phyloP scores from a whole-genome alignment of 441 rosid genomes.

The Pelargonium fulgidum region DNA sequence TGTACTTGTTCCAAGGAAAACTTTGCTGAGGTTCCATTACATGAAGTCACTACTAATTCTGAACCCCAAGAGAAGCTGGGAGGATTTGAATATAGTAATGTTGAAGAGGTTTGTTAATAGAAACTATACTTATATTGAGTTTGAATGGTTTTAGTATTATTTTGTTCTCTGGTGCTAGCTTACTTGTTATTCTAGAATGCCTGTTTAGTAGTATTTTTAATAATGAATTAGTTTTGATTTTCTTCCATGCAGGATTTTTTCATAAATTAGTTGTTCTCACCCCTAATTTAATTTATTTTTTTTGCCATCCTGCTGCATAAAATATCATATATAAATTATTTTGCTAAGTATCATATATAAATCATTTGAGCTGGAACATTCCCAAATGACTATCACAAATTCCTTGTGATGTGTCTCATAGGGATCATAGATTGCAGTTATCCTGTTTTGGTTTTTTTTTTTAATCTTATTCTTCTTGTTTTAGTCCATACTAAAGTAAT shows the following conservation, averaged over 20 bases:
- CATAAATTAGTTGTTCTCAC: slow-evolving; percentile 3
- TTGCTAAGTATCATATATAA: background rate
- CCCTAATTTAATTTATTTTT: background rate
- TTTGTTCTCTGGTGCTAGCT: background rate
- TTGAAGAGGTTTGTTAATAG: slow-evolving; percentile 30
- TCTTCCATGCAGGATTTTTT: slow-evolving; percentile 24
- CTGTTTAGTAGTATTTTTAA: slow-evolving; percentile 4
- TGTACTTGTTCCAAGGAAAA: slow-evolving; percentile 33
- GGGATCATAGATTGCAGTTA: background rate
- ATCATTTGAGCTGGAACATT: background rate
- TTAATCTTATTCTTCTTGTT: background rate
- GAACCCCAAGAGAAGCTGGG: slow-evolving; percentile 23
- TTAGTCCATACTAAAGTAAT: background rate
- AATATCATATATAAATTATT: background rate
- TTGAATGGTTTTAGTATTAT: background rate
- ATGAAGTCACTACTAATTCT: slow-evolving; percentile 24
- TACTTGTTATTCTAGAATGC: slow-evolving; percentile 11
- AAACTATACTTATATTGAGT: background rate
- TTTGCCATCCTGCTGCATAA: background rate
- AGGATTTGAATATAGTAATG: slow-evolving; percentile 18
- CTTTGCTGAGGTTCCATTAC: slow-evolving; percentile 20
- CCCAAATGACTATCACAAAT: background rate
- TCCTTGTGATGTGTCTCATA: background rate
- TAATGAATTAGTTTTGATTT: slow-evolving; percentile 17
- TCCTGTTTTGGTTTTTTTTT: background rate